These are phyloP conservation scores for Bipolaris cookei DNA, from an alignment of 2,329 filamentous ascomycete genomes.

Conservation along the genomic window DNA sequence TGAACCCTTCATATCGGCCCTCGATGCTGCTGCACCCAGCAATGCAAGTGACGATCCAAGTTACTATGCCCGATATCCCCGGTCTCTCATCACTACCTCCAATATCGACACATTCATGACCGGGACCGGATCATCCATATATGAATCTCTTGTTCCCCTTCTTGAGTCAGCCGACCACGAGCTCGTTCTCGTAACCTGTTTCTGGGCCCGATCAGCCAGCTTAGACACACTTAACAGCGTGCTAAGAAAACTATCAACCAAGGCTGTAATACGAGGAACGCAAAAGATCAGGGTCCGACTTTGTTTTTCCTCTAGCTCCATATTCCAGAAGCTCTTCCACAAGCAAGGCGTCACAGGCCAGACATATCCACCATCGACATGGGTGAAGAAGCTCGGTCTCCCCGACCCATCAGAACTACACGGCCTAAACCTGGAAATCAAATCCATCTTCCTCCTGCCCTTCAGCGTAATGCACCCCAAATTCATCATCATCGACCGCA, in stretches of 20 bases:
- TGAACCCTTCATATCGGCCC: conserved; percentile 37
- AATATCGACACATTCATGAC: conserved; percentile 48
- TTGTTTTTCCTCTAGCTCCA: conserved; percentile 75
- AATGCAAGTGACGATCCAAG: conserved; percentile 46
- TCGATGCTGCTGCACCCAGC: conserved; percentile 29
- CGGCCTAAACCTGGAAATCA: conserved; percentile 72
- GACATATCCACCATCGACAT: conserved; percentile 64
- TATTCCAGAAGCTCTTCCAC: conserved; percentile 78
- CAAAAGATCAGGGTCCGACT: conserved; percentile 68
- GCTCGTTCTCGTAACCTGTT: conserved; percentile 80
- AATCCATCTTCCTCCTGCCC: conserved; percentile 79
- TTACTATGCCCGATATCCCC: conserved; percentile 49
- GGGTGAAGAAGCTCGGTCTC: conserved; percentile 68
- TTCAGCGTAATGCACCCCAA: conserved; percentile 91
- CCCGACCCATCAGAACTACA: conserved; percentile 61
- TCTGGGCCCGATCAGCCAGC: conserved; percentile 74
- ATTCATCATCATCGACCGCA: conserved; percentile 75
- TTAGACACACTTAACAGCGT: conserved; percentile 63
- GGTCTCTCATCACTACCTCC: conserved; percentile 44
- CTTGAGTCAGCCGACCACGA: conserved; percentile 67
- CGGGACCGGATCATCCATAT: conserved; percentile 55
- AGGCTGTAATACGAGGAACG: conserved; percentile 44
- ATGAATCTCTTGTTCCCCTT: conserved; percentile 62
- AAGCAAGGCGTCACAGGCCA: conserved; percentile 68
- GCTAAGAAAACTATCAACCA: conserved; percentile 65